Evolutionary conservation across 2,329 filamentous ascomycete genomes (phyloP).

Genomic region (Aspergillus sergii): DNA sequence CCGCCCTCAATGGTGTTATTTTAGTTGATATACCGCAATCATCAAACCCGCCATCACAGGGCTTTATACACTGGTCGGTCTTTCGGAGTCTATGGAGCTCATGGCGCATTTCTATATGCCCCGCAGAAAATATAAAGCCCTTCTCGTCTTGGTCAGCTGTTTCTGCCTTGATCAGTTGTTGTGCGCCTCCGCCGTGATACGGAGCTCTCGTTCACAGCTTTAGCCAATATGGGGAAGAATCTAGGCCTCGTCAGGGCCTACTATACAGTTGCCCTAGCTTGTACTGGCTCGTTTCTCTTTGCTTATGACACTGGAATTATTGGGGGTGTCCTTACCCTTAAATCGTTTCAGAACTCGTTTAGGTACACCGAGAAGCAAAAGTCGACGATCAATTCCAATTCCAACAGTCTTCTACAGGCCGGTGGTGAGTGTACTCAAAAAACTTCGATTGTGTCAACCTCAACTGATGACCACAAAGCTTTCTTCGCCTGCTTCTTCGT

Average conservation of each 20-base stretch:
- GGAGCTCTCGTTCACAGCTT: not conserved
- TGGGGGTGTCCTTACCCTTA: conserved; percentile 49
- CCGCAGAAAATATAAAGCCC: not conserved
- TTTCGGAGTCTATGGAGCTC: not conserved
- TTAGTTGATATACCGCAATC: conserved; percentile 6
- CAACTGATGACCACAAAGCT: conserved; percentile 26
- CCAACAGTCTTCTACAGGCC: conserved; percentile 53
- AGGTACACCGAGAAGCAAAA: conserved; percentile 39
- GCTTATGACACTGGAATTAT: conserved; percentile 39
- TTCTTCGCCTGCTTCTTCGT: conserved; percentile 56
- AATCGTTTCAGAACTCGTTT: conserved; percentile 47
- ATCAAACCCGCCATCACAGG: not conserved
- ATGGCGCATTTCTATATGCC: not conserved
- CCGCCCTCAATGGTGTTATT: conserved; percentile 9
- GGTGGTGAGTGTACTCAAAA: conserved; percentile 31
- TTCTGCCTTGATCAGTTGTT: not conserved
- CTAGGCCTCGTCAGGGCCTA: conserved; percentile 8
- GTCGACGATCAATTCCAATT: conserved; percentile 49
- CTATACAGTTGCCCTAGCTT: conserved; percentile 9
- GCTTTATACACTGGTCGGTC: not conserved
- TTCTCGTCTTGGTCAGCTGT: not conserved
- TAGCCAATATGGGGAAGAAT: conserved; percentile 6
- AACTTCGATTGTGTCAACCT: not conserved
- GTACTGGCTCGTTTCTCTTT: conserved; percentile 28
- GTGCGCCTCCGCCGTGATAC: too few relatives aligned